Evolutionary conservation across 2,329 filamentous ascomycete genomes (phyloP).

Genomic region (Fusarium hainanense): DNA sequence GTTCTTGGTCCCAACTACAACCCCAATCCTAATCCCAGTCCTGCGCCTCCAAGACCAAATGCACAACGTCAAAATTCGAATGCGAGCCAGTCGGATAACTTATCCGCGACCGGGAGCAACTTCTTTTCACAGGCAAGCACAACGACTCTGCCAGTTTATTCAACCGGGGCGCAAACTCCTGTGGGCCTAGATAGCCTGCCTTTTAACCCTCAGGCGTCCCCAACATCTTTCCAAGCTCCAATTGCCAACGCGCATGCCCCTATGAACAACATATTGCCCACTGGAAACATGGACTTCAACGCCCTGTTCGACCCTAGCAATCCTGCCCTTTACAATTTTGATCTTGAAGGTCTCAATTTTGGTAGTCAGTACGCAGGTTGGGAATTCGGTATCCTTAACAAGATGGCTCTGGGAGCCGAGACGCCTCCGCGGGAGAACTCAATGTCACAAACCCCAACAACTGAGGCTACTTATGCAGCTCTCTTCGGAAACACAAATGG

Average conservation of each 20-base stretch:
- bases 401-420: conserved; percentile 85
- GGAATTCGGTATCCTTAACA: conserved; percentile 95
- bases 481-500: conserved; percentile 64
- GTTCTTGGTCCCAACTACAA: conserved; percentile 80
- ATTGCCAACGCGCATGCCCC: conserved; percentile 62
- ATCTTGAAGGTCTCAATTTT: conserved; percentile 87
- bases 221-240: conserved; percentile 74
- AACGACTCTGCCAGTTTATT: conserved; percentile 64
- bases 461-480: conserved; percentile 55
- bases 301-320: conserved; percentile 90
- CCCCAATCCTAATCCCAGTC: conserved; percentile 61
- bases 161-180: conserved; percentile 56
- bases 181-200: conserved; percentile 60
- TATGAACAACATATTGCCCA: conserved; percentile 61
- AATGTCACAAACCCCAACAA: conserved; percentile 55
- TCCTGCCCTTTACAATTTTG: conserved; percentile 93
- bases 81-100: conserved; percentile 61
- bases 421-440: conserved; percentile 76
- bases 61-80: conserved; percentile 61
- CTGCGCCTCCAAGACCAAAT: conserved; percentile 58
- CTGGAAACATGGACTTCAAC: conserved; percentile 64
- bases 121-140: conserved; percentile 62
- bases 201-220: conserved; percentile 76
- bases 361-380: conserved; percentile 95
- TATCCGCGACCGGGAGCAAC: conserved; percentile 56